Conservation (phyloP, 1,284 basidiomycete species). For the Tetrapyrgos nigripes region DNA sequence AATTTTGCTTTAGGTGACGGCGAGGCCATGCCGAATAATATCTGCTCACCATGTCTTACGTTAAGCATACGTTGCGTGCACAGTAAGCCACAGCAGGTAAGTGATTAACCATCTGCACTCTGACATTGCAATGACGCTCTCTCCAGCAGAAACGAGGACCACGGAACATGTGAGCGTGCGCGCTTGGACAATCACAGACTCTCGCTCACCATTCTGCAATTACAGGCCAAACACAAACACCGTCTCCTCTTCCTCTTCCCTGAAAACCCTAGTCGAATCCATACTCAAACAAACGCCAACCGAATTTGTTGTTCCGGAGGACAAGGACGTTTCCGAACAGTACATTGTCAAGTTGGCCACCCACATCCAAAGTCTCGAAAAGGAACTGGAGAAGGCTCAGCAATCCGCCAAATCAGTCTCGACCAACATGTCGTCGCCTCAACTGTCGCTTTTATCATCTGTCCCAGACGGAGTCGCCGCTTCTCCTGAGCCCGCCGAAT, state of each 20-base stretch:
- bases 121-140: too few relatives aligned
- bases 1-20: background rate
- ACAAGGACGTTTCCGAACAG: background rate
- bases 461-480: background rate
- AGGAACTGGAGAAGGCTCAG: background rate
- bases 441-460: too few relatives aligned
- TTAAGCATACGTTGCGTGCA: background rate
- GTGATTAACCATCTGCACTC: too few relatives aligned
- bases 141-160: background rate
- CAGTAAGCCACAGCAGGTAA: background rate
- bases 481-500: too few relatives aligned
- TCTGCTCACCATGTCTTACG: background rate
- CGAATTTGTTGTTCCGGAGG: background rate
- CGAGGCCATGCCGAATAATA: background rate
- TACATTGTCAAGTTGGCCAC: background rate
- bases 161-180: too few relatives aligned
- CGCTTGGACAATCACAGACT: background rate
- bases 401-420: too few relatives aligned
- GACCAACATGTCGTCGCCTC: too few relatives aligned
- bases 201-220: too few relatives aligned
- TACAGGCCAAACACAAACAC: too few relatives aligned
- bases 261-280: background rate
- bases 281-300: background rate
- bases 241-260: too few relatives aligned
- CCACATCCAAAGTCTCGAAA: background rate